These are phyloP conservation scores for Trichoderma pleuroti DNA, from an alignment of 2,329 filamentous ascomycete genomes.

Conservation along the genomic window DNA sequence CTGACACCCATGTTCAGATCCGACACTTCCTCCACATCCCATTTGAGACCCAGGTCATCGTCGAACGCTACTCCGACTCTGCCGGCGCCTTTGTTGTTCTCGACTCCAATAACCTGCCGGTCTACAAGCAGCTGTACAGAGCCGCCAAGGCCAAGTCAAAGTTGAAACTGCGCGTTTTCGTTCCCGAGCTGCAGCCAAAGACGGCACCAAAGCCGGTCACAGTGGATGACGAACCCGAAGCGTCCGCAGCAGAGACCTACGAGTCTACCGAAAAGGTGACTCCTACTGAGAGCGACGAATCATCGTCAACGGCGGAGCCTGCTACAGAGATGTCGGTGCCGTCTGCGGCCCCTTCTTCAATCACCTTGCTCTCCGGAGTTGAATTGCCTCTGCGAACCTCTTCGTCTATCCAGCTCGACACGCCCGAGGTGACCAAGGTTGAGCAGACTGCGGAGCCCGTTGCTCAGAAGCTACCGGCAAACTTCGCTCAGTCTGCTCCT, in stretches of 20 bases:
- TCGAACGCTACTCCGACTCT: slow-evolving; percentile 96
- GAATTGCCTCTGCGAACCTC: slow-evolving; percentile 7
- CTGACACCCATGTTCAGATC: slow-evolving; percentile 28
- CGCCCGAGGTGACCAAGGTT: neutral
- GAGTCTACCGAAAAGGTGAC: slow-evolving; percentile 14
- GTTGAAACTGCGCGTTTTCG: slow-evolving; percentile 77
- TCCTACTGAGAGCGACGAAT: slow-evolving; percentile 1
- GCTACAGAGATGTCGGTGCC: neutral
- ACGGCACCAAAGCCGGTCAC: slow-evolving; percentile 42
- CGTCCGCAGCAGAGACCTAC: slow-evolving; percentile 14
- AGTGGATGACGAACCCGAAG: slow-evolving; percentile 49
- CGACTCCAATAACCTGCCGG: slow-evolving; percentile 69
- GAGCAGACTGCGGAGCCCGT: slow-evolving; percentile 15
- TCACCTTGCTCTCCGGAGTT: slow-evolving; percentile 6
- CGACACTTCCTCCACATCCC: slow-evolving; percentile 37
- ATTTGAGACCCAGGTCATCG: slow-evolving; percentile 45
- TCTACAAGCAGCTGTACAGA: slow-evolving; percentile 95
- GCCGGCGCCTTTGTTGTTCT: slow-evolving; percentile 76
- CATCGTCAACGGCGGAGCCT: neutral
- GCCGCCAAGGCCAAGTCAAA: slow-evolving; percentile 98
- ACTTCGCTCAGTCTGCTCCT: slow-evolving; percentile 2
- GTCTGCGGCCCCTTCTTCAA: neutral
- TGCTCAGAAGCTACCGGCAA: slow-evolving; percentile 12
- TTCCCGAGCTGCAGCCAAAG: slow-evolving; percentile 36
- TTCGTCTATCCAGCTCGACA: neutral